Evolutionary conservation across 129 eudicot genomes (phyloP), one percentile per base, ranked within the genome.

Genomic region (Helianthus tuberosus): DNA sequence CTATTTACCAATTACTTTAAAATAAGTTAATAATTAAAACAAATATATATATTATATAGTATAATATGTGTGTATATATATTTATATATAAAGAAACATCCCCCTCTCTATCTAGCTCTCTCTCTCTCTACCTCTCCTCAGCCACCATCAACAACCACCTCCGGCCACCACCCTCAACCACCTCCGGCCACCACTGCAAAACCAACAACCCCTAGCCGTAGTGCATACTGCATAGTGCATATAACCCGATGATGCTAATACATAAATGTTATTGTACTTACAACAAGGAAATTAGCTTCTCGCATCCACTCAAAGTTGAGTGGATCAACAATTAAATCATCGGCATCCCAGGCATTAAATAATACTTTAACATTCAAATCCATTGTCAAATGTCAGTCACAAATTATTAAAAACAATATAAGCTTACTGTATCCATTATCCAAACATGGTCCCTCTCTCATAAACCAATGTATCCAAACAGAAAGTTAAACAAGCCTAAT

Each of bases 391-490:
- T 75, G 15, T 17, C 48, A 23, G 65, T 70, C 70, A 79, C 53
- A 58, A 25, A 44, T 39, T 25, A 15, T 36, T 20, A 59, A 23
- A 41, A 13, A 50, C 0, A 32, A 23, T 32, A 71, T 69, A 3
- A 43, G 84, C 91, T 89, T 83, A 92, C 96, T 90, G 77, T 94
- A 94, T 71, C 99, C 97, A 80, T 20, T 20, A 20, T 20, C 23
- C 23, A 20, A 94, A 94, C 99, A 94, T 94, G 73, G 97, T 94
- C 69, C 99, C 99, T 88, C 99, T 87, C 75, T 94, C 99, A 80
- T 97, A 94, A 57, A 94, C 96, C 96, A 91, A 72, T 48, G 66
- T 15, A 57, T 60, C n/a, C 29, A 46, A 79, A 49, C 70, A 78
- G 15, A 78, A 71, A 64, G 51, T 71, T 43, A 73, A 71, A 20